Base-by-base conservation (phyloP, 2,329 filamentous ascomycete genomes). In the Colletotrichum sublineola region DNA sequence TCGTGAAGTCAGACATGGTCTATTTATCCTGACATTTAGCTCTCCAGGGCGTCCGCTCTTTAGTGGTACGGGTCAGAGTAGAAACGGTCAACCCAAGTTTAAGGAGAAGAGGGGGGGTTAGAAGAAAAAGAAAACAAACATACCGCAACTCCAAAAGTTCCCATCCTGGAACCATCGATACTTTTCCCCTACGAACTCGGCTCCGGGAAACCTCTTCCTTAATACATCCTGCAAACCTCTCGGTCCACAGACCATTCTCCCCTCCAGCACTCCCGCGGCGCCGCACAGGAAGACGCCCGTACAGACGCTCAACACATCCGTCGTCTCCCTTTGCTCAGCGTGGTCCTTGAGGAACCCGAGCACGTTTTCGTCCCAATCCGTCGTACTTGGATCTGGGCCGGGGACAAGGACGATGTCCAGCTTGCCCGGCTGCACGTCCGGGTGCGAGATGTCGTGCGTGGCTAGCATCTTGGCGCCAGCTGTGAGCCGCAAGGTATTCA, bases 101-200 rank as follows among this genome's bases (percentile, higher is more conserved):
- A 40, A 15, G 6, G 33, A 38, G 53, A 36, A 36, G 15, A 24
- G 15, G 5, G 9, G 9, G 14, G 24, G 11, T 2, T n/a, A 24
- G n/a, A 12, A 52, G 14, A 52, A 14, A 8, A 33, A 20, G 15
- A 52, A 14, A 15, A 65, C 33, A 42, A 31, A 82, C 84, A 67
- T 77, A 87, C 87, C 87, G 74, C 86, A 86, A 36, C 84, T 85
- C 87, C 88, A 89, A 52, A 89, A 77, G 74, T 86, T 88, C 12
- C 86, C 86, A 73, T 89, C 87, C 68, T 83, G 81, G 48, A 84
- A 79, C 87, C 87, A 89, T 50, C 87, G 79, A 63, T 85, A 77
- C 77, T 82, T 81, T 3, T 86, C 79, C 3, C 87, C 87, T 12
- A 84, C 80, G 70, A 86, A 81, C 66, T 81, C 79, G 29, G 83